phyloP scores from a whole-genome alignment of 2,329 filamentous ascomycete species.

The Epichloe gansuensis region DNA sequence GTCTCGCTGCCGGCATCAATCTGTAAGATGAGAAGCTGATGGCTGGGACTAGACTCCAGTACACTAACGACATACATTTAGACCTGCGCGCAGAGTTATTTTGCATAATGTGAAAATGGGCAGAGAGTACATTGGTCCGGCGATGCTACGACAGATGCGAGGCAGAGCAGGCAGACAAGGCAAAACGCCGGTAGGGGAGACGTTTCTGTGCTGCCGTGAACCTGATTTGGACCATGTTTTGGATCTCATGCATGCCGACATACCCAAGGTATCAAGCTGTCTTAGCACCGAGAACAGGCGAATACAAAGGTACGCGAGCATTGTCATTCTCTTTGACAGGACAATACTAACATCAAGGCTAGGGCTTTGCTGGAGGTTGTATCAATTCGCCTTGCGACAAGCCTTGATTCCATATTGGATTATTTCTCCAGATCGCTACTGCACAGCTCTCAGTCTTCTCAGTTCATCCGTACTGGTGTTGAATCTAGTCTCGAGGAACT shows the following conservation, averaged over 20 bases:
- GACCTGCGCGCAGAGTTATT: constrained; percentile 58
- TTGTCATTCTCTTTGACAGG: neutral
- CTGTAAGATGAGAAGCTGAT: constrained; percentile 25
- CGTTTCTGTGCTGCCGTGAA: constrained; percentile 61
- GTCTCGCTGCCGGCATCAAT: constrained; percentile 74
- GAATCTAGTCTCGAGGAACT: constrained; percentile 48
- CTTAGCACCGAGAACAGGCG: constrained; percentile 54
- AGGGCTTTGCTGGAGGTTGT: constrained; percentile 63
- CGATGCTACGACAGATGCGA: constrained; percentile 72
- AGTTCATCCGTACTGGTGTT: constrained; percentile 40
- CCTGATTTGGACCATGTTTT: constrained; percentile 57
- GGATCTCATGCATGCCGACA: constrained; percentile 58
- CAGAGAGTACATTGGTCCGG: constrained; percentile 61
- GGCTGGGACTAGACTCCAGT: too few relatives aligned
- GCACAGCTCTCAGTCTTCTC: constrained; percentile 40
- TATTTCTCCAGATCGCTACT: constrained; percentile 59
- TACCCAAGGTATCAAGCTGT: constrained; percentile 58
- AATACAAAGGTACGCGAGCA: constrained; percentile 43
- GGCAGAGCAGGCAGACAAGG: constrained; percentile 68
- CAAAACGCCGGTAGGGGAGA: constrained; percentile 67
- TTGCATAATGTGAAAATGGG: constrained; percentile 67
- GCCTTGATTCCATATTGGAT: constrained; percentile 50
- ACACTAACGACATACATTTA: constrained; percentile 11
- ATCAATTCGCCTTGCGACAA: constrained; percentile 54
- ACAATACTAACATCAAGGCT: neutral